Evolutionary conservation across 2,329 filamentous ascomycete species (phyloP).

Genomic region (Calonectria hongkongensis): DNA sequence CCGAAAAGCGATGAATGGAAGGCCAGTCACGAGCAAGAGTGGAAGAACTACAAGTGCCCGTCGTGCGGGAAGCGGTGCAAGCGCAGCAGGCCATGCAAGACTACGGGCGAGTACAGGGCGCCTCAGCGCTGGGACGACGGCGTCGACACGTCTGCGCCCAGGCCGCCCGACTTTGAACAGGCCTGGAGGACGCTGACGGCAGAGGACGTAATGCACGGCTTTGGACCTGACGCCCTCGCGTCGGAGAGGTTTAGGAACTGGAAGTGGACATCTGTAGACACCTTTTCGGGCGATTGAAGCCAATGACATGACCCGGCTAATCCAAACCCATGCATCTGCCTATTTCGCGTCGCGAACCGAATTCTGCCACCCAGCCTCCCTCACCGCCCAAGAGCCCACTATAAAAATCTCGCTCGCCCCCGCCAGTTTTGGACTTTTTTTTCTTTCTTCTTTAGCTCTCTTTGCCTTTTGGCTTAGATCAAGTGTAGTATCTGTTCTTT

Average conservation of each 20-base stretch:
- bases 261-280: slow-evolving; percentile 11
- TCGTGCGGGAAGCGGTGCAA: slow-evolving; percentile 37
- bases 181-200: slow-evolving; percentile 7
- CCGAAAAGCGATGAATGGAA: not conserved
- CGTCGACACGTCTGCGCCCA: slow-evolving; percentile 8
- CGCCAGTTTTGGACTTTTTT: not conserved
- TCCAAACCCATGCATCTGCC: no score
- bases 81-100: slow-evolving; percentile 32
- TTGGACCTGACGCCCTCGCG: not conserved
- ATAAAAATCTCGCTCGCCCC: not conserved
- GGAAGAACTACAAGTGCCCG: slow-evolving; percentile 33
- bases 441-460: slow-evolving; percentile 24
- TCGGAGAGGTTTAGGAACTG: not conserved
- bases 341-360: not conserved
- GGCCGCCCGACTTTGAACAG: slow-evolving; percentile 8
- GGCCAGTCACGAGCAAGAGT: not conserved
- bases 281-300: slow-evolving; percentile 5
- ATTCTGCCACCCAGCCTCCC: slow-evolving; percentile 13
- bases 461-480: slow-evolving; percentile 29
- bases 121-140: not conserved
- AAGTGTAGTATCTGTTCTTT: slow-evolving; percentile 30
- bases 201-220: not conserved
- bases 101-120: slow-evolving; percentile 26
- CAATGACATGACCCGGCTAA: no score
- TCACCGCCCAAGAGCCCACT: not conserved